These are phyloP conservation scores for Rhodotorula sp. DNA, from an alignment of 1,284 basidiomycete species.

Conservation along the genomic window DNA sequence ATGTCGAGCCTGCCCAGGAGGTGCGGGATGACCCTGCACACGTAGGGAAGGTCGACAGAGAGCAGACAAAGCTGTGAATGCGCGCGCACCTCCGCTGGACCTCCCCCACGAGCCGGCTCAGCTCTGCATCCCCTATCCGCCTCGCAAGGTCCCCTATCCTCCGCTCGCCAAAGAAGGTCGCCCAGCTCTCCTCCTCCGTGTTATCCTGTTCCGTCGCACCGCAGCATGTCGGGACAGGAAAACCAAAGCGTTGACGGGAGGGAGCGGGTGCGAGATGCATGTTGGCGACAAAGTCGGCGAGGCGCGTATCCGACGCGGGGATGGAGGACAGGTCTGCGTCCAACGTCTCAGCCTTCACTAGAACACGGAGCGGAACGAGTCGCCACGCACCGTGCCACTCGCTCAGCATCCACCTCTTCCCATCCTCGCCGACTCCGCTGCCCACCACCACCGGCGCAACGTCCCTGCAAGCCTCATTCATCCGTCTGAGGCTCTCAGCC, in stretches of 20 bases:
- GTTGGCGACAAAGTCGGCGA: constrained; percentile 5
- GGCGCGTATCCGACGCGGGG: background rate
- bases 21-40: constrained; percentile 14
- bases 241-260: constrained; percentile 4
- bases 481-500: constrained; percentile 13
- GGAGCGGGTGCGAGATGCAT: constrained; percentile 15
- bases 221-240: constrained; percentile 19
- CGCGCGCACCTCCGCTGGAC: constrained; percentile 2
- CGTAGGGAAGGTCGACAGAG: background rate
- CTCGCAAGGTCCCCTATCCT: constrained; percentile 10
- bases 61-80: too few species aligned
- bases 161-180: constrained; percentile 8
- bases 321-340: background rate
- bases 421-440: background rate
- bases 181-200: constrained; percentile 15
- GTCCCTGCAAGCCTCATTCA: constrained; percentile 11
- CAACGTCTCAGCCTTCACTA: background rate
- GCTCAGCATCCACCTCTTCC: constrained; percentile 15
- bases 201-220: constrained; percentile 25
- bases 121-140: constrained; percentile 12
- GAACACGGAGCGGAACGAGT: background rate
- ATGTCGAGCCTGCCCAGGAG: constrained; percentile 23
- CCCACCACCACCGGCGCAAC: constrained; percentile 16
- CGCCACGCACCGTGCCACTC: constrained; percentile 25
- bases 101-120: background rate